Evolutionary conservation across 106 monocot genomes (phyloP), one percentile per base, ranked within the genome.

Genomic region (Gastrodia elata): DNA sequence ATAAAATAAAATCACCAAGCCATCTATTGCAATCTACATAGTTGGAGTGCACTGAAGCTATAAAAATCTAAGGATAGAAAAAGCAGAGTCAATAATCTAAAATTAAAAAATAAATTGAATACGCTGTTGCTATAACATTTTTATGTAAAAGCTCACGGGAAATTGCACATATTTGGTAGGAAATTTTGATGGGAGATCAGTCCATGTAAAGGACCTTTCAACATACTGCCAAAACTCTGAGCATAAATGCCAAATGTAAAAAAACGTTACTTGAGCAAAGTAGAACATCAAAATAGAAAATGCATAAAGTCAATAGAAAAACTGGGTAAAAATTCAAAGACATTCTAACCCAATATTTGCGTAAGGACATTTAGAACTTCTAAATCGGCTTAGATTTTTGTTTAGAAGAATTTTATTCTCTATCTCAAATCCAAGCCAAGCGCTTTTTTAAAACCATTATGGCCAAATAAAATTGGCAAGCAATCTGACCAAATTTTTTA

Each of bases 161-260:
- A 98, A 98, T 71, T 98, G 98, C 16, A 98, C 90, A 87, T 98
- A 98, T 93, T 98, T 98, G 36, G 98, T 98, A 18, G 98, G 98
- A 83, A 98, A 98, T 82, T 98, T 93, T 70, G 98, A 98, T 71
- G 98, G 93, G 73, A 93, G 83, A 42, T 93, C 98, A 49, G 90
- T 98, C 93, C 93, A 98, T 71, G 98, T 93, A 88, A 93, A 98
- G 28, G 93, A 93, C 75, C 91, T 91, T 72, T 98, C 98, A 74
- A 98, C 98, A 82, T 98, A 89, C 39, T 88, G 79, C 98, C 98
- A 98, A 44, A 98, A 98, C 61, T 98, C 98, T 98, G 81, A 64
- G 76, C 16, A 77, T 82, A 9, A 8, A 27, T 58, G 73, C 20
- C 38, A 26, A 67, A 77, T 26, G 39, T 78, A 39, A 77, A 28